phyloP scores from a whole-genome alignment of 2,329 filamentous ascomycete species.

The Verticillium tricorpus region DNA sequence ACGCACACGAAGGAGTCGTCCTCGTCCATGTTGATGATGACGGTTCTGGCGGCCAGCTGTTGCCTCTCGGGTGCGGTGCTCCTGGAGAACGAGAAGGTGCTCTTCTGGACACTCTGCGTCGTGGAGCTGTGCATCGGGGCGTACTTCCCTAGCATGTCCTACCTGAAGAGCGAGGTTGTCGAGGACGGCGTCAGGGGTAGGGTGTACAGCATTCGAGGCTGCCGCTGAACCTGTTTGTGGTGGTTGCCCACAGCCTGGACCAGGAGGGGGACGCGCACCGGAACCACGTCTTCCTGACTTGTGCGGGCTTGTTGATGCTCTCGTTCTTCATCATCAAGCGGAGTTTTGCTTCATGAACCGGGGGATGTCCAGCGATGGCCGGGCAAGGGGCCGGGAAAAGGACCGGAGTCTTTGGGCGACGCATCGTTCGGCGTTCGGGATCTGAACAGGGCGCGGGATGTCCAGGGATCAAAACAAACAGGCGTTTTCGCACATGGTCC shows the following conservation, averaged over 20 bases:
- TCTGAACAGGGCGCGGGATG: background rate
- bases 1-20: conserved; percentile 24
- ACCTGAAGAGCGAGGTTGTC: conserved; percentile 48
- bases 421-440: background rate
- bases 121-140: conserved; percentile 54
- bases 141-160: conserved; percentile 53
- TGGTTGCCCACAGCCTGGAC: conserved; percentile 40
- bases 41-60: conserved; percentile 25
- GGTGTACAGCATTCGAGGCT: conserved; percentile 51
- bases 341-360: conserved; percentile 6
- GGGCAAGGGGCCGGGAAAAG: background rate
- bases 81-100: conserved; percentile 33
- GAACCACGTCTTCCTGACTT: conserved; percentile 21
- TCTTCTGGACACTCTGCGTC: conserved; percentile 53
- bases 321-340: conserved; percentile 15
- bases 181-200: conserved; percentile 48
- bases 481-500: background rate
- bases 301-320: conserved; percentile 11
- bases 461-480: background rate
- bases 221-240: conserved; percentile 51
- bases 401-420: background rate
- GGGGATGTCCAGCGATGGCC: background rate
- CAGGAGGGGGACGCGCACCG: conserved; percentile 31
- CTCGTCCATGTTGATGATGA: conserved; percentile 27
- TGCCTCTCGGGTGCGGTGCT: conserved; percentile 37